Evolutionary conservation across 805 yeast species (phyloP).

Genomic region (Ogataea trehaloabstinens): DNA sequence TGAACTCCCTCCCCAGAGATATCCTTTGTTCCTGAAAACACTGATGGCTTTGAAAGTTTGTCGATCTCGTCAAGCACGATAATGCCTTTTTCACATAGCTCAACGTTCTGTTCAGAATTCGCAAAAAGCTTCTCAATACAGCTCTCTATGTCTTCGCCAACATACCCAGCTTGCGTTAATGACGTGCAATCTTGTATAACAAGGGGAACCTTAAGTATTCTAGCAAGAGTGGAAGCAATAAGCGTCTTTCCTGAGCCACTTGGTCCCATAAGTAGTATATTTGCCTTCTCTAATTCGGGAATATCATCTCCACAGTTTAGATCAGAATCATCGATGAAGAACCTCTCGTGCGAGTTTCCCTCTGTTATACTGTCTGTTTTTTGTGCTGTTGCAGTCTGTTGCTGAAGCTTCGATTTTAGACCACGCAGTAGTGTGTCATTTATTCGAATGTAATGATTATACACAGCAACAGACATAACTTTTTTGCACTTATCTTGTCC

Average conservation of each 20-base stretch:
- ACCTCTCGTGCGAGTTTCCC: slow-evolving; percentile 3
- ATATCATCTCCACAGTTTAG: slow-evolving; percentile 32
- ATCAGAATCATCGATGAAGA: slow-evolving; percentile 13
- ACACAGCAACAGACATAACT: slow-evolving; percentile 60
- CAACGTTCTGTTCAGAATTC: slow-evolving; percentile 50
- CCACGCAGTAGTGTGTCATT: slow-evolving; percentile 32
- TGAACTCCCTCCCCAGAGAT: slow-evolving; percentile 68
- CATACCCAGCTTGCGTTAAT: slow-evolving; percentile 62
- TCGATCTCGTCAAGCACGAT: slow-evolving; percentile 61
- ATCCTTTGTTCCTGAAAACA: slow-evolving; percentile 49
- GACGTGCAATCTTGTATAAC: slow-evolving; percentile 63
- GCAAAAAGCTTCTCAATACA: slow-evolving; percentile 53
- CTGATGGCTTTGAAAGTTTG: slow-evolving; percentile 50
- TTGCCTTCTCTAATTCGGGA: slow-evolving; percentile 54
- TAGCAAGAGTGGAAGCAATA: slow-evolving; percentile 54
- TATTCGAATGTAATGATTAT: slow-evolving; percentile 52
- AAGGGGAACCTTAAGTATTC: slow-evolving; percentile 51
- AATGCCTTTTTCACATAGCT: slow-evolving; percentile 53
- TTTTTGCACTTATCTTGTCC: slow-evolving; percentile 58
- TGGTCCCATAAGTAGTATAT: slow-evolving; percentile 56
- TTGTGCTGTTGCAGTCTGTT: not conserved
- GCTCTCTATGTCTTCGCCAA: slow-evolving; percentile 61
- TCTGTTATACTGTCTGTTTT: not conserved
- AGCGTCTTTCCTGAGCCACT: slow-evolving; percentile 63
- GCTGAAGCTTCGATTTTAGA: slow-evolving; percentile 5